Evolutionary conservation across 768 basidiomycete genomes (phyloP).

Genomic region (Boletus coccyginus): DNA sequence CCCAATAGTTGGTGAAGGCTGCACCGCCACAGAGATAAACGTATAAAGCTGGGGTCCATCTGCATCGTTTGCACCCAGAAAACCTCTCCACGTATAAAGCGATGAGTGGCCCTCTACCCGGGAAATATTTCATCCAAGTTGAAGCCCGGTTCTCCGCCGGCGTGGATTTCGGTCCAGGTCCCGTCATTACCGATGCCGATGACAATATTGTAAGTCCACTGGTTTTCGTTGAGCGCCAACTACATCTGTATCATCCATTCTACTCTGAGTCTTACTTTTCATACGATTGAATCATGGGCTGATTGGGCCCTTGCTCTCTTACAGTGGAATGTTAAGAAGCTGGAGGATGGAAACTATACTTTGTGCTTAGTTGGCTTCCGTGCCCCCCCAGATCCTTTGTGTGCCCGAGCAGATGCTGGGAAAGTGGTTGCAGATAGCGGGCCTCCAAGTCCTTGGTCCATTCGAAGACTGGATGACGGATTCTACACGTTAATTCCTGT

Average conservation of each 20-base stretch:
- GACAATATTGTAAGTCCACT: not conserved
- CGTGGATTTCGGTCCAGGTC: rapidly evolving
- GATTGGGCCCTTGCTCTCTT: not conserved
- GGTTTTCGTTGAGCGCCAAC: not conserved
- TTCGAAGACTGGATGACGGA: not conserved
- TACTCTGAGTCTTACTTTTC: not conserved
- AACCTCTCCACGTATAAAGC: not conserved
- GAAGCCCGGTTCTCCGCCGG: not conserved
- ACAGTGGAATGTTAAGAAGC: not conserved
- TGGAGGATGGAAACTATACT: not conserved
- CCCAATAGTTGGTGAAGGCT: not conserved
- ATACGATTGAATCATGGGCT: not conserved
- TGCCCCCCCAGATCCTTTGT: no score
- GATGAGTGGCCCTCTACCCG: not conserved
- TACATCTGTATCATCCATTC: not conserved
- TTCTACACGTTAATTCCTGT: not conserved
- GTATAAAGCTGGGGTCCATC: not conserved
- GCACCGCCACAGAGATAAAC: not conserved
- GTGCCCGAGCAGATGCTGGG: no score
- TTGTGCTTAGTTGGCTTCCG: not conserved
- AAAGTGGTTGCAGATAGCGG: not conserved
- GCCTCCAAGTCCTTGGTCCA: not conserved
- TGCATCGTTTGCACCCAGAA: not conserved
- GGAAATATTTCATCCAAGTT: not conserved
- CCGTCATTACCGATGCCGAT: not conserved